phyloP scores from a whole-genome alignment of 2,329 filamentous ascomycete genomes.

The Diaporthe sp. region DNA sequence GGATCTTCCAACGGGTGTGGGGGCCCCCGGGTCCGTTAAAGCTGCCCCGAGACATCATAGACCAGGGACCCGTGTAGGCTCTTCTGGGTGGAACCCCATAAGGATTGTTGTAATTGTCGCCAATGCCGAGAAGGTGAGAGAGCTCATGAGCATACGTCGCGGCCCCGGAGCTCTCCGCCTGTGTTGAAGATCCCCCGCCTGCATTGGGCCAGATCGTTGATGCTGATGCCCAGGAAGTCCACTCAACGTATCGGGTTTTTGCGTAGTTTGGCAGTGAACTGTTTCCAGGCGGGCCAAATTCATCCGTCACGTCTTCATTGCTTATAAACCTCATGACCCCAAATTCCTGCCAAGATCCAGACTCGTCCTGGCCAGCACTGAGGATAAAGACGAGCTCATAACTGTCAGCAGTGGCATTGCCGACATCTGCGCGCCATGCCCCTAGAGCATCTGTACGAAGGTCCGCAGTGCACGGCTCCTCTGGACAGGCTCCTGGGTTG shows the following conservation, averaged over 20 bases:
- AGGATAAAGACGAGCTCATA: slow-evolving; percentile 65
- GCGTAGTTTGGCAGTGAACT: slow-evolving; percentile 55
- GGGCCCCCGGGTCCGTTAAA: slow-evolving; percentile 65
- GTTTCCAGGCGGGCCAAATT: slow-evolving; percentile 58
- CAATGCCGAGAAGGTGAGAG: slow-evolving; percentile 61
- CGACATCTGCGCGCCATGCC: slow-evolving; percentile 62
- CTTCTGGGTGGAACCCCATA: slow-evolving; percentile 57
- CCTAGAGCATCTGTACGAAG: slow-evolving; percentile 60
- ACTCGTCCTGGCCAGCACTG: slow-evolving; percentile 65
- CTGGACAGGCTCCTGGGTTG: slow-evolving; percentile 57
- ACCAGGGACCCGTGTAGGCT: slow-evolving; percentile 62
- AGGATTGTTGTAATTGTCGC: slow-evolving; percentile 67
- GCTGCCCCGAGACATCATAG: slow-evolving; percentile 62
- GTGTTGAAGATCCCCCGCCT: slow-evolving; percentile 61
- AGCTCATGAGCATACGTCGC: slow-evolving; percentile 64
- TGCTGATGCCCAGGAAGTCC: slow-evolving; percentile 64
- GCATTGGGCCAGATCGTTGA: slow-evolving; percentile 65
- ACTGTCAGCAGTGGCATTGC: slow-evolving; percentile 56
- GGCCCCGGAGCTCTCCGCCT: slow-evolving; percentile 64
- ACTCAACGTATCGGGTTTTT: slow-evolving; percentile 61
- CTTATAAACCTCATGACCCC: slow-evolving; percentile 62
- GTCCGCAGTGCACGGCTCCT: slow-evolving; percentile 55
- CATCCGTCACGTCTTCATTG: slow-evolving; percentile 58
- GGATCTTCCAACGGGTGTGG: slow-evolving; percentile 63
- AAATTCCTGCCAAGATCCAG: slow-evolving; percentile 66